These are phyloP conservation scores for Yarrowia galli DNA, from an alignment of 1,139 yeast species.

Conservation along the genomic window DNA sequence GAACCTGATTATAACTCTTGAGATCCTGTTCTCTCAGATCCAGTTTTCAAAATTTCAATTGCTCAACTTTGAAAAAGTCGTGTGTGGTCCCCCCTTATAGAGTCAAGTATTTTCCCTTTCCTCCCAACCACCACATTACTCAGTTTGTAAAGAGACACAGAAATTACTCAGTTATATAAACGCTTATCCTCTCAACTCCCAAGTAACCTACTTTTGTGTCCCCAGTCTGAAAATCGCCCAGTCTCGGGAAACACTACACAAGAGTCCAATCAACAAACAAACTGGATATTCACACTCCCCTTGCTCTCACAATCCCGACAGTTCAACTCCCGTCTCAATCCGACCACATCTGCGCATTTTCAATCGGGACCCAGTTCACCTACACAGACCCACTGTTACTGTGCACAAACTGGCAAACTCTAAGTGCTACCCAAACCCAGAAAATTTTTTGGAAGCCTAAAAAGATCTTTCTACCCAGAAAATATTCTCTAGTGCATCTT, in stretches of 20 bases:
- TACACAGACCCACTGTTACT: background rate
- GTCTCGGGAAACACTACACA: background rate
- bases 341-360: background rate
- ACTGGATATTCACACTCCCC: background rate
- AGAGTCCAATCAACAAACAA: background rate
- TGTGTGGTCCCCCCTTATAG: no score
- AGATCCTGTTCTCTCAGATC: background rate
- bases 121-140: no score
- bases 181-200: background rate
- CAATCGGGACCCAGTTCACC: background rate
- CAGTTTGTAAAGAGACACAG: background rate
- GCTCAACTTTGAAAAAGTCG: no score
- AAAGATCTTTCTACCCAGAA: conserved; percentile 21
- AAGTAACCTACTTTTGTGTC: background rate
- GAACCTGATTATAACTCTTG: no score
- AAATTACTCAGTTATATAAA: background rate
- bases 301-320: background rate
- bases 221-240: background rate
- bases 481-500: conserved; percentile 31
- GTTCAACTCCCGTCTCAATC: background rate
- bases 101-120: no score
- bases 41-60: no score
- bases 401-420: conserved; percentile 7
- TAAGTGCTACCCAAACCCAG: conserved; percentile 30
- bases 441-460: conserved; percentile 36